Base-by-base conservation (phyloP, 345 rosid species). In the Syzygium jambos region DNA sequence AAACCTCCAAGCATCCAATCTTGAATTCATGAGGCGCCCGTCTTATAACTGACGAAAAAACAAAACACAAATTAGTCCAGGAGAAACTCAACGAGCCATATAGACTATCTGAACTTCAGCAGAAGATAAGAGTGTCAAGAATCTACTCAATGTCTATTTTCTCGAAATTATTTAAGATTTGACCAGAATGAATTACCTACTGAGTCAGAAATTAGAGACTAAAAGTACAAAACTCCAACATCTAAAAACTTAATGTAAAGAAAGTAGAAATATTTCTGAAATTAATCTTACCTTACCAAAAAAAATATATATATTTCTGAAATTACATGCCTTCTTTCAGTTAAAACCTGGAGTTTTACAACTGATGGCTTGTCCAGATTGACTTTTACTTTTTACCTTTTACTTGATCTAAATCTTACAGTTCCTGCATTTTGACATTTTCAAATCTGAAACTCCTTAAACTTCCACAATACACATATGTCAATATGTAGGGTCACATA, bases 11-110 rank as follows among this genome's bases (percentile, higher is more conserved):
- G 95, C 99, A 96, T n/a, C 94, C 91, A n/a, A 98, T 98, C 94
- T 98, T 98, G 95, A 98, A 98, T 91, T 98, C 99, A 90, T 98
- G 99, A 89, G 99, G 99, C 85, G 99, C 98, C 92, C 99, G 95
- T 90, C 99, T 94, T 68, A 98, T 95, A 84, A 95, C 99, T 98
- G 99, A 85, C 7, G 30, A 56, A 52, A 61, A 85, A 53, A 46
- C 30, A 86, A 88, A 29, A 11, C 85, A 11, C n/a, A 12, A 15
- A 27, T 80, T 54, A 86, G 54, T 85, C 85, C 85, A 84, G 56
- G 73, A 84, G 73, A 63, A 59, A n/a, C 52, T 34, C 87, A 56
- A 27, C 6, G 21, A 85, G n/a, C 29, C 29, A 59, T 43, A 85
- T 27, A 83, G 30, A 51, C 52, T 51, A 46, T n/a, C 23, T 51